Evolutionary conservation across 129 eudicot genomes (phyloP).

Genomic region (Gnaphalium uliginosum): DNA sequence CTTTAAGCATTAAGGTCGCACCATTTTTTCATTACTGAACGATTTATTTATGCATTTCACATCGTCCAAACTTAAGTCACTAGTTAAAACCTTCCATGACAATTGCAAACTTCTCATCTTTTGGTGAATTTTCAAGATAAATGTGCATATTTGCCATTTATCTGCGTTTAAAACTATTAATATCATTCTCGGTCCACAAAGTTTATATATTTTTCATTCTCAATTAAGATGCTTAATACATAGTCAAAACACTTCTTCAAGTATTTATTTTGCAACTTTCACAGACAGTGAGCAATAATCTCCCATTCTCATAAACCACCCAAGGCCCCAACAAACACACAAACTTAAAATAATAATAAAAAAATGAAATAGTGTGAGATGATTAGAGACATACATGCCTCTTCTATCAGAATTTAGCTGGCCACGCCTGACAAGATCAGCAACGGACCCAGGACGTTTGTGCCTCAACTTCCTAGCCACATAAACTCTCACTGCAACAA

Average conservation of each 20-base stretch:
- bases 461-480: constrained; percentile 44
- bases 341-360: neutral
- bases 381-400: constrained; percentile 93
- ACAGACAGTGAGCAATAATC: neutral
- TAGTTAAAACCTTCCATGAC: neutral
- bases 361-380: constrained; percentile 13
- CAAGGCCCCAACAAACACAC: neutral
- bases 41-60: neutral
- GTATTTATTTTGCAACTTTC: neutral
- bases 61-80: neutral
- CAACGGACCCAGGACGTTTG: constrained; percentile 80
- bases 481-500: constrained; percentile 57
- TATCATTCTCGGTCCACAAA: neutral
- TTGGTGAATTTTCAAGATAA: constrained; percentile 2
- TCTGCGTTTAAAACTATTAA: too few relatives aligned
- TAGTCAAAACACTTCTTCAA: neutral
- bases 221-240: neutral
- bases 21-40: neutral
- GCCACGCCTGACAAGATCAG: constrained; percentile 99
- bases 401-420: constrained; percentile 98
- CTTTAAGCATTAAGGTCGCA: neutral
- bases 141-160: neutral
- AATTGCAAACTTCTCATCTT: neutral
- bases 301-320: neutral
- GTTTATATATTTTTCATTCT: neutral